phyloP scores from a whole-genome alignment of 768 basidiomycete species.

The Naganishia vaughanmartiniae region DNA sequence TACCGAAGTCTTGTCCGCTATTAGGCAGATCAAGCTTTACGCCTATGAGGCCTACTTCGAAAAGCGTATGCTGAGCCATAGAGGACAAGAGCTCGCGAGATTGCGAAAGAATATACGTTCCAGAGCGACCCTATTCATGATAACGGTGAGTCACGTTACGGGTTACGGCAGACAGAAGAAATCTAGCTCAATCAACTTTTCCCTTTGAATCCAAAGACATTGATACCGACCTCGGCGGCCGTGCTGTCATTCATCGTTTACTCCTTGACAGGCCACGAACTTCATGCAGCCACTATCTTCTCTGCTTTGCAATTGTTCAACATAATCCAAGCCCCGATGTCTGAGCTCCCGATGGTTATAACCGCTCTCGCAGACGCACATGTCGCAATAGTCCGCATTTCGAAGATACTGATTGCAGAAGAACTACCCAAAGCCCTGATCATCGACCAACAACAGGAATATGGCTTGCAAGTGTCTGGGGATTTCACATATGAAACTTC shows the following conservation, averaged over 20 bases:
- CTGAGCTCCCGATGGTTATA: conserved; percentile 40
- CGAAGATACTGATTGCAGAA: conserved; percentile 48
- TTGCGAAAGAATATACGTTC: conserved; percentile 35
- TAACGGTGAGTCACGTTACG: neutral
- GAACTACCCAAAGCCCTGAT: conserved; percentile 58
- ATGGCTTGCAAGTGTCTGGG: conserved; percentile 56
- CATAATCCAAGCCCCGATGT: conserved; percentile 44
- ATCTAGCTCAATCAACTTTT: conserved; percentile 28
- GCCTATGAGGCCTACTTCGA: conserved; percentile 58
- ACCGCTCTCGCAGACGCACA: conserved; percentile 26
- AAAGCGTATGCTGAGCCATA: conserved; percentile 35
- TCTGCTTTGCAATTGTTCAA: conserved; percentile 63
- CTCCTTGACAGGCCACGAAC: conserved; percentile 59
- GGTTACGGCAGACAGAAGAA: no score
- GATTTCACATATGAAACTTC: conserved; percentile 42
- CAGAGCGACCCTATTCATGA: conserved; percentile 10
- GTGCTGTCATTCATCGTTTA: conserved; percentile 63
- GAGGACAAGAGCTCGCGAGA: conserved; percentile 41
- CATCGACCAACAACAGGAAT: conserved; percentile 53
- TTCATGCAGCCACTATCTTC: conserved; percentile 62
- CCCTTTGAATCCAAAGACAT: conserved; percentile 55
- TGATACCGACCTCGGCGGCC: conserved; percentile 60
- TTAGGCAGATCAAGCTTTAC: conserved; percentile 66
- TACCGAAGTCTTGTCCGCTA: conserved; percentile 67
- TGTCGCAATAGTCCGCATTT: conserved; percentile 27